These are phyloP conservation scores for Mortierella hygrophila DNA, from an alignment of 192 early-diverging fungal species.

Conservation along the genomic window DNA sequence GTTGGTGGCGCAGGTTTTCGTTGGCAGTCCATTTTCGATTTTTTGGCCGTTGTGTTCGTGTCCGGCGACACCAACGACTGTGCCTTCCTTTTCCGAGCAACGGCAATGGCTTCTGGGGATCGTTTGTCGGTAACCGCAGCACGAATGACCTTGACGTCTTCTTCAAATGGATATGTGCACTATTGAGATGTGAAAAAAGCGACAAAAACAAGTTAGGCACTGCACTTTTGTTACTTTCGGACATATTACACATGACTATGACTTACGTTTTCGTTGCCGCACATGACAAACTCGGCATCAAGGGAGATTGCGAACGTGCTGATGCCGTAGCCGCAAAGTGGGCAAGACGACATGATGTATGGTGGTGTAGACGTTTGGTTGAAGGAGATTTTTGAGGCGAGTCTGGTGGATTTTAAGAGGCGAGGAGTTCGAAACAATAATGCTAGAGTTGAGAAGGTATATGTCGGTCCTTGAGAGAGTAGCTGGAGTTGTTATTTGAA, in stretches of 20 bases:
- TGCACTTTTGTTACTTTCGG: neutral
- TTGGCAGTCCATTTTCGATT: neutral
- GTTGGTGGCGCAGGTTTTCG: neutral
- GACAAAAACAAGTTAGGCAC: neutral
- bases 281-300: slow-evolving; percentile 31
- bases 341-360: slow-evolving; percentile 19
- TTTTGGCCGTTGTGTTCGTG: neutral
- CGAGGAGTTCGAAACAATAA: neutral
- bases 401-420: neutral
- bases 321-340: slow-evolving; percentile 13
- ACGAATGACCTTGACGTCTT: slow-evolving; percentile 1
- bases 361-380: neutral
- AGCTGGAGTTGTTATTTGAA: too few species aligned
- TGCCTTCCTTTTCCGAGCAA: slow-evolving; percentile 15
- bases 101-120: neutral
- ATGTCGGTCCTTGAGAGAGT: too few species aligned
- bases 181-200: slow-evolving; percentile 12
- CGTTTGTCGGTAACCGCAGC: slow-evolving; percentile 11
- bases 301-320: slow-evolving; percentile 16
- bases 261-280: slow-evolving; percentile 36
- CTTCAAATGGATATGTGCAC: slow-evolving; percentile 42
- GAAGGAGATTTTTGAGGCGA: neutral
- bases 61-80: too few species aligned
- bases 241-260: neutral
- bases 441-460: too few species aligned